Base-by-base conservation (phyloP, 257 asterid genomes). In the Leptodermis oblonga region DNA sequence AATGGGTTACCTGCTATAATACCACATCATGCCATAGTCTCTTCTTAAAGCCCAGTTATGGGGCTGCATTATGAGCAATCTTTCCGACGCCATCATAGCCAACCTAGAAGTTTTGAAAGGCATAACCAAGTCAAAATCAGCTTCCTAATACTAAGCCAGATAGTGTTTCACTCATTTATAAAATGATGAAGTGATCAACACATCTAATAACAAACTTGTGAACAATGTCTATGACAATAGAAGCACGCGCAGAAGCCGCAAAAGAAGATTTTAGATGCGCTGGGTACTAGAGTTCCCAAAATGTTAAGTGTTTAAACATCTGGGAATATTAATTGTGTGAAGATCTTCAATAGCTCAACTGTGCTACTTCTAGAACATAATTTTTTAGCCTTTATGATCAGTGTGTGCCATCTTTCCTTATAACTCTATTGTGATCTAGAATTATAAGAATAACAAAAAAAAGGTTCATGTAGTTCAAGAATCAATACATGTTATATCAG, bases 21-120 rank as follows among this genome's bases (percentile, higher is more conserved):
- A 93, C 86, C 90, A 62, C 96, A 93, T 85, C 96, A 93, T 88
- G 79, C 96, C 97, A 17, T 82, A 80, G 81, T 93, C 96, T 76
- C 96, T 77, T 78, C 97, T 85, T 72, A 85, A 74, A 54, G 88
- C 81, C 97, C 97, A 93, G 62, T 88, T 82, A 75, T 88, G 97
- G 34, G 99, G 99, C 86, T 88, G 95, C 73, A 93, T 92, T 77
- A 88, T 81, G 70, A 93, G 86, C 76, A 86, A 70, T 72, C 99
- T 82, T 79, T 90, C 91, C 3, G 96, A 88, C 74, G 96, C 97
- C 97, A 88, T 87, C 67, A 88, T 83, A 4, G 96, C 96, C 69
- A 93, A 86, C 96, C 96, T 90, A 82, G 63, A 86, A 76, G 66
- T 64, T 72, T 65, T 67, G 49, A 64, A 67, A 80, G 62, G 74